Evolutionary conservation across 164 flowering plant genomes (phyloP).

Genomic region (Magnolia changhungtana): DNA sequence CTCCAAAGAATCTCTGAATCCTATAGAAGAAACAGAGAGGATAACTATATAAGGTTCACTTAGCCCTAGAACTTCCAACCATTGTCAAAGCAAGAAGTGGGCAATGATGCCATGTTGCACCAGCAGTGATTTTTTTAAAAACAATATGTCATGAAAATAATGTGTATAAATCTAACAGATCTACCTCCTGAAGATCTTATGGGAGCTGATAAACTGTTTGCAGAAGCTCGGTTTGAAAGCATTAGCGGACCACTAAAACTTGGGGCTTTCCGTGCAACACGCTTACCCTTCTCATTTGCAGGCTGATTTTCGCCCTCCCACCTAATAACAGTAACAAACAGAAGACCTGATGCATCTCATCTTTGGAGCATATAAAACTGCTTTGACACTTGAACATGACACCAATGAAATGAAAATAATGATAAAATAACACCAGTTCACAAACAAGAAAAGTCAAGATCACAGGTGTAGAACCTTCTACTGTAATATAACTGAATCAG

Average conservation of each 20-base stretch:
- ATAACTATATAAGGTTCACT: conserved; percentile 6
- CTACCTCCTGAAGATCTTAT: conserved; percentile 92
- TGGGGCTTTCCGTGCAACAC: conserved; percentile 54
- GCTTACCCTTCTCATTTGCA: conserved; percentile 41
- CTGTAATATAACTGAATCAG: background rate
- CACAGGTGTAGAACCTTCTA: background rate
- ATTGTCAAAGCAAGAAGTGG: background rate
- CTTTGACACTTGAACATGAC: background rate
- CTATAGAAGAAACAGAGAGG: conserved; percentile 26
- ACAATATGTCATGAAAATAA: background rate
- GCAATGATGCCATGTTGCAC: background rate
- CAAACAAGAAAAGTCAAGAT: background rate
- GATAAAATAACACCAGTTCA: background rate
- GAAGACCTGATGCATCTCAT: background rate
- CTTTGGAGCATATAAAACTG: background rate
- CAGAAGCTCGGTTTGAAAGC: conserved; percentile 95
- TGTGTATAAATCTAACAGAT: background rate
- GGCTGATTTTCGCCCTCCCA: conserved; percentile 54
- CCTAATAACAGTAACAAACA: conserved; percentile 33
- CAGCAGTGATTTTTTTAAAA: background rate
- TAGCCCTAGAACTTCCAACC: background rate
- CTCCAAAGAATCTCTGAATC: conserved; percentile 80
- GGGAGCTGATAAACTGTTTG: conserved; percentile 97
- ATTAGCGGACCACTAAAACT: conserved; percentile 92
- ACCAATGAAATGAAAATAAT: background rate